phyloP scores from a whole-genome alignment of 2,329 filamentous ascomycete genomes.

The Aspergillus udagawae region DNA sequence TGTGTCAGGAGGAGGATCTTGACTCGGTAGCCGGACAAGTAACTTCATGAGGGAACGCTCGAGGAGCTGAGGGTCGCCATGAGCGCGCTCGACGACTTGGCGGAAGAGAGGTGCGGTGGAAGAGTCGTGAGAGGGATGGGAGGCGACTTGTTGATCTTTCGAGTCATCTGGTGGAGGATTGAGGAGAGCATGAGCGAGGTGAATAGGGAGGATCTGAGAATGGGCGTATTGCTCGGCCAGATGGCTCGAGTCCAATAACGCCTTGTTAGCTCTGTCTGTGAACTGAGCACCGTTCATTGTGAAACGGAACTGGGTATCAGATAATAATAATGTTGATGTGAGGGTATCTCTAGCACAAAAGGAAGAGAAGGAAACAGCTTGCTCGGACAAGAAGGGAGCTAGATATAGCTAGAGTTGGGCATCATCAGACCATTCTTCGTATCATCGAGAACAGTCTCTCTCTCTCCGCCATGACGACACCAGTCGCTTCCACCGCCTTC shows the following conservation, averaged over 20 bases:
- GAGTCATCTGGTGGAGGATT: constrained; percentile 54
- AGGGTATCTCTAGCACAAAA: constrained; percentile 4
- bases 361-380: neutral
- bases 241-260: constrained; percentile 80
- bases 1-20: constrained; percentile 89
- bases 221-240: constrained; percentile 88
- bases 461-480: constrained; percentile 29
- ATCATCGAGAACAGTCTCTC: neutral
- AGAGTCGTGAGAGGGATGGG: constrained; percentile 62
- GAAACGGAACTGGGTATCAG: constrained; percentile 11
- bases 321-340: constrained; percentile 1
- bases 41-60: constrained; percentile 87
- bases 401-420: constrained; percentile 9
- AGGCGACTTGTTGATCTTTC: constrained; percentile 69
- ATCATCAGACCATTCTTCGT: neutral
- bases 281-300: constrained; percentile 59
- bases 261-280: constrained; percentile 87
- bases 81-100: constrained; percentile 89
- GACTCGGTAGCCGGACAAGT: constrained; percentile 84
- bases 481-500: constrained; percentile 33
- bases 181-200: constrained; percentile 64
- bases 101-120: constrained; percentile 74
- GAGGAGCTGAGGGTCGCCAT: constrained; percentile 85
- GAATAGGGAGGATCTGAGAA: constrained; percentile 83
- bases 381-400: neutral